Base-by-base conservation (phyloP, 208 protist genomes). In the Leishmania aethiopica region DNA sequence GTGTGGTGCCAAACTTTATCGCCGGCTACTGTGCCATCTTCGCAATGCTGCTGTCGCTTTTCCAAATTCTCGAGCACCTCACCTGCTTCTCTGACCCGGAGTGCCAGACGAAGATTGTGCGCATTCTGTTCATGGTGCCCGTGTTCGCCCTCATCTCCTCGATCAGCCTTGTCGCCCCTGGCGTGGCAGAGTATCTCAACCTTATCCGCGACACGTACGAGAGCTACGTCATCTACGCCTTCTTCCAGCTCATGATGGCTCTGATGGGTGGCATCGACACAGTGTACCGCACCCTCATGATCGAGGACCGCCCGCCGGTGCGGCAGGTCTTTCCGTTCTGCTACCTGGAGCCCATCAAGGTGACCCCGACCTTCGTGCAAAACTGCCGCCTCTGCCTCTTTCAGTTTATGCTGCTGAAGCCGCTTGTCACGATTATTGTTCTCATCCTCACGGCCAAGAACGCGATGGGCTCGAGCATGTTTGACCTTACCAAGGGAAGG, bases 51-150 rank as follows among this genome's bases (percentile, higher is more conserved):
- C 79, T 98, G 35, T 98, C 96, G 3, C 70, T 91, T 37, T 96
- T 98, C 71, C 94, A 96, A 62, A 97, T 98, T 77, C 84, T 98
- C n/a, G 93, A 98, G 86, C 96, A 98, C 82, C 89, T 98, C 60
- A 90, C 93, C 57, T 96, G 92, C 79, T 98, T 98, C 85, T 89
- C 92, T 4, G 91, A 98, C 80, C 94, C 96, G 28, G 93, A 97
- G 77, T 97, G 94, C 62, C 96, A 98, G 78, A 96, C 92, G 17
- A 97, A 97, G 78, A 93, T 98, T 35, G 95, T 99, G 35, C 96
- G 97, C 81, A 98, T 99, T 73, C 87, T 99, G 37, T 97, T 98
- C 75, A 99, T 99, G 97, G 97, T 99, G 49, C 97, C 97, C 0
- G 66, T 98, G 17, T 98, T 97, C 77, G 96, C 96, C 32, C 85